A percentile compares a stretch with the other conserved stretches of the same genome.
Evolutionary conservation across 2,329 filamentous ascomycete species (phyloP).

Genomic region (Aotearoamyces nothofagi): DNA sequence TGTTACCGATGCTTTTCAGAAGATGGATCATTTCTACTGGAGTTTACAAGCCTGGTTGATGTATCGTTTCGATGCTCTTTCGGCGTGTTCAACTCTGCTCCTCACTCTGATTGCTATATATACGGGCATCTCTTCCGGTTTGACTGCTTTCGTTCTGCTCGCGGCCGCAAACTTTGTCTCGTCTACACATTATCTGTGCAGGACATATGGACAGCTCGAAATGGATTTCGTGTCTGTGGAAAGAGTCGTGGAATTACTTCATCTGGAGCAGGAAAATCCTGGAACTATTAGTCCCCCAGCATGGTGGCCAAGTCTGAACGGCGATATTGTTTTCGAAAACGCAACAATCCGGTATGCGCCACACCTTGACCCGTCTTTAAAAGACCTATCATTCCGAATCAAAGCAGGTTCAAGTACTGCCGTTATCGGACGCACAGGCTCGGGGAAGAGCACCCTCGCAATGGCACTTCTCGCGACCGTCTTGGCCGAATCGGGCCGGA

Average conservation of each 20-base stretch:
- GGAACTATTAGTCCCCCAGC: conserved; percentile 56
- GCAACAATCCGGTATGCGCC: conserved; percentile 71
- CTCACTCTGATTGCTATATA: conserved; percentile 63
- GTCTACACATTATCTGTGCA: conserved; percentile 60
- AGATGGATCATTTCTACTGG: conserved; percentile 96
- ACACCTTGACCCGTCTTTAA: conserved; percentile 58
- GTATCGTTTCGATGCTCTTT: conserved; percentile 61
- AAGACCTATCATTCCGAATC: conserved; percentile 55
- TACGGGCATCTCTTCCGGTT: conserved; percentile 58
- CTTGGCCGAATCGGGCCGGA: conserved; percentile 34
- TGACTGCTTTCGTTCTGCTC: conserved; percentile 72
- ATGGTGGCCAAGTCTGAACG: conserved; percentile 58
- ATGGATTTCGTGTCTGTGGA: conserved; percentile 90
- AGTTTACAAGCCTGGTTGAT: conserved; percentile 73
- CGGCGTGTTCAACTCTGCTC: conserved; percentile 57
- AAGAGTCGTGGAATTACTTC: conserved; percentile 66
- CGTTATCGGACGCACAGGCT: conserved; percentile 67
- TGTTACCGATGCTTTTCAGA: conserved; percentile 79
- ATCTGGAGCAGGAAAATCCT: conserved; percentile 58
- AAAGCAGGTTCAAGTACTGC: conserved; percentile 67
- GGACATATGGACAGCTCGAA: conserved; percentile 69
- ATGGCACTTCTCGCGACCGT: conserved; percentile 42
- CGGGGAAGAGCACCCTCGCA: conserved; percentile 68
- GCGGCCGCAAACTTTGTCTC: conserved; percentile 54
- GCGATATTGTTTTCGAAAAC: conserved; percentile 61